Base-by-base conservation (phyloP, 2,329 filamentous ascomycete genomes). In the Colletotrichum orbiculare region DNA sequence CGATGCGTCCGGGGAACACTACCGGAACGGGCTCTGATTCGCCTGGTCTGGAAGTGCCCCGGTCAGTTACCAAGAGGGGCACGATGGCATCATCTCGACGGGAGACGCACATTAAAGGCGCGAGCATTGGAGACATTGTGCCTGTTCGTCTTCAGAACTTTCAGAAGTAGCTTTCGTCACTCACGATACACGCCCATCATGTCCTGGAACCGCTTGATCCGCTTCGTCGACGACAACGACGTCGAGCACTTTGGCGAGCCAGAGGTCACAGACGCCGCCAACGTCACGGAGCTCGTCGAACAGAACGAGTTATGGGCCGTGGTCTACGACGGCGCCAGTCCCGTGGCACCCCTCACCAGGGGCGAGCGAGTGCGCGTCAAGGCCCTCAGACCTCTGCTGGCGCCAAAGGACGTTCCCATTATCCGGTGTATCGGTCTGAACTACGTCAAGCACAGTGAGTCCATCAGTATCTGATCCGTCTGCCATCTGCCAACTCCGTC, bases 341-440 rank as follows among this genome's bases (percentile, higher is more conserved):
- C 71, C 1, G 69, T 74, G 12, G 56, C 70, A 0, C 49, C 69
- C 3, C 61, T 71, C n/a, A 60, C 57, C 34, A 72, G 71, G 56
- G 72, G 72, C 4, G 70, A 72, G 1, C 74, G 73, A 43, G 56
- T 76, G 8, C 68, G 69, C 25, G 76, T 79, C 9, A 76, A 77
- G 67, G 67, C 66, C 15, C 49, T 79, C 8, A 67, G 69, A 12
- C 75, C 75, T 5, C 68, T 76, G 2, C 68, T 78, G 7, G 68
- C 68, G 8, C 71, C 71, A 2, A 62, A 69, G 4, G 75, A 78
- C 53, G 76, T 78, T 39, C 76, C 76, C 1, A 76, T 78, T 15
- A 71, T 78, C 45, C 69, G 73, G 8, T 78, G 76, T 45, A 76
- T 78, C 45, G 76, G 76, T 4, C 73, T 78, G 8, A 78, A 78